Conservation (phyloP, 768 basidiomycete species). For the Coprinopsis strossmayeri region DNA sequence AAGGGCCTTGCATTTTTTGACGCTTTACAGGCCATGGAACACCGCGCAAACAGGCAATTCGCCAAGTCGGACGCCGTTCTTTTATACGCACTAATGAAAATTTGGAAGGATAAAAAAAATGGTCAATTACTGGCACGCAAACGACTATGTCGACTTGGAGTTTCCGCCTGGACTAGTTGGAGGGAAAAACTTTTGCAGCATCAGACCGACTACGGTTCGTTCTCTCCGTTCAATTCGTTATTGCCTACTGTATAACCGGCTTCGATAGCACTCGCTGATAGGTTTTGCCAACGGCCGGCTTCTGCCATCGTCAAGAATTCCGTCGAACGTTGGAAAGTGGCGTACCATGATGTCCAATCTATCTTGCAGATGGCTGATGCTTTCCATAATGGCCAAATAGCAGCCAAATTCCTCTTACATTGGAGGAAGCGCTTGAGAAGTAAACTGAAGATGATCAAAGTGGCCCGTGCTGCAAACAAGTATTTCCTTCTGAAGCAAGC, state of each 20-base stretch:
- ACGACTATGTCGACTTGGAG: neutral
- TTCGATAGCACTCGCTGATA: slow-evolving; percentile 2
- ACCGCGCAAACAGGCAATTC: slow-evolving; percentile 49
- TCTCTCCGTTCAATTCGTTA: neutral
- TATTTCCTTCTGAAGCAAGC: slow-evolving; percentile 42
- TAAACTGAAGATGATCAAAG: slow-evolving; percentile 41
- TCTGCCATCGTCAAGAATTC: neutral
- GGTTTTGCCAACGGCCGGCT: slow-evolving; percentile 2
- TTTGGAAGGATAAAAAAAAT: slow-evolving; percentile 51
- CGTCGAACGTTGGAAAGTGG: neutral
- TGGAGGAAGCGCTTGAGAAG: slow-evolving; percentile 55
- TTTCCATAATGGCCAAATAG: slow-evolving; percentile 4
- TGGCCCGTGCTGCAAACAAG: slow-evolving; percentile 48
- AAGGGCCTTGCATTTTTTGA: slow-evolving; percentile 8
- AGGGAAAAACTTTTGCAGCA: neutral
- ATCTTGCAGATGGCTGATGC: slow-evolving; percentile 3
- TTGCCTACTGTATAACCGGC: neutral
- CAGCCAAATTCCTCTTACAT: slow-evolving; percentile 1
- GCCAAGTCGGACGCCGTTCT: slow-evolving; percentile 52
- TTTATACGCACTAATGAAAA: slow-evolving; percentile 48
- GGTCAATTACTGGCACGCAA: neutral
- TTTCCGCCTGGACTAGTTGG: neutral
- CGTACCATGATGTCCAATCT: neutral
- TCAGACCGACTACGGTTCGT: neutral
- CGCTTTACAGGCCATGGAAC: slow-evolving; percentile 41